These are phyloP conservation scores for Magnusiomyces paraingens DNA, from an alignment of 1,139 yeast species.

Conservation along the genomic window DNA sequence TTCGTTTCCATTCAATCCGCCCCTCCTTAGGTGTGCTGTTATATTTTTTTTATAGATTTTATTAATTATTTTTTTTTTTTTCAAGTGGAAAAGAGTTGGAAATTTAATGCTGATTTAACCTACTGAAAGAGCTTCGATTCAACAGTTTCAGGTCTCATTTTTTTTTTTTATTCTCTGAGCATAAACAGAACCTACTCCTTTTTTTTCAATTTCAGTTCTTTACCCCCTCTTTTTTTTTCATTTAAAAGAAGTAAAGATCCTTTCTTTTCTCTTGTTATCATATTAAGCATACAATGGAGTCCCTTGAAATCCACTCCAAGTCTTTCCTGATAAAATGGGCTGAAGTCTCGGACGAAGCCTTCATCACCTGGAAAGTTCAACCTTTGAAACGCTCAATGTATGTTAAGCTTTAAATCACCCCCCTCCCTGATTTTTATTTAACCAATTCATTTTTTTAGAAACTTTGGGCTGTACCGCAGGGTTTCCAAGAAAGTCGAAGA, in stretches of 20 bases:
- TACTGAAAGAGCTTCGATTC: background rate
- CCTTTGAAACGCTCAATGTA: conserved; percentile 66
- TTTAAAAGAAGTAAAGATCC: background rate
- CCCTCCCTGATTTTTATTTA: conserved; percentile 34
- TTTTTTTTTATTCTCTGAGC: background rate
- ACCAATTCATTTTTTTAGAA: conserved; percentile 20
- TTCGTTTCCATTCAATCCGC: background rate
- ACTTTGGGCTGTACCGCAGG: conserved; percentile 47
- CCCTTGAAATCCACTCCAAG: conserved; percentile 82
- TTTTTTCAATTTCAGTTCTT: no score
- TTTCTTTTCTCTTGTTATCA: background rate
- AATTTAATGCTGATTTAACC: no score
- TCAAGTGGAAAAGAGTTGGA: no score
- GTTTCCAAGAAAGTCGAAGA: background rate
- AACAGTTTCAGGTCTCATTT: background rate
- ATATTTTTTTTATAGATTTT: background rate
- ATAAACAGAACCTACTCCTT: no score
- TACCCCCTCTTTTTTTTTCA: background rate
- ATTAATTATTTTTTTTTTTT: background rate
- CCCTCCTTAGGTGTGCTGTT: background rate
- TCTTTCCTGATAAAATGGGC: conserved; percentile 91
- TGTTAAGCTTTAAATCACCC: conserved; percentile 15
- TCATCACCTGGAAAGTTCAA: conserved; percentile 71
- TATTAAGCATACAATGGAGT: conserved; percentile 50
- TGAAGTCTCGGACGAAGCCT: conserved; percentile 59